Evolutionary conservation across 306 rosid species (phyloP), one percentile per base, ranked within the genome.

Genomic region (Gillenia trifoliata): DNA sequence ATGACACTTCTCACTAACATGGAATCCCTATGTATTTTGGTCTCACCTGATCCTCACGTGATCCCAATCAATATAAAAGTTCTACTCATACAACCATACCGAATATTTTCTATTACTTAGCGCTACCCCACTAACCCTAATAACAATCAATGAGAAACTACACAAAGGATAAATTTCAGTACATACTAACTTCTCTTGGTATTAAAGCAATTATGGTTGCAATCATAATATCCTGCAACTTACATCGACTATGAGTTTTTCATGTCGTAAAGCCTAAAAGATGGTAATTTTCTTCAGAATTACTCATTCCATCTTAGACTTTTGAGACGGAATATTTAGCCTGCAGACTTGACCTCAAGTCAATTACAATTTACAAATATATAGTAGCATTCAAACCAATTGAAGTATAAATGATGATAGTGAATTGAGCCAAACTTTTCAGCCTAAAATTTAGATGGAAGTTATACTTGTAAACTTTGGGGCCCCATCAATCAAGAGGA

Each of bases 21-120:
- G 0, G 15, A 15, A 47, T 16, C 0, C 0, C 0, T 15, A 47
- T 45, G 2, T 38, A 47, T 16, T 47, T 47, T 47, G 19, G 6
- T 47, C 52, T 47, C 2, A 16, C 0, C 0, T 47, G 0, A 47
- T 47, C 41, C 8, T 6, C 1, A 47, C 8, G 1, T 0, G 0
- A 47, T 16, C 17, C 5, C 0, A 15, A 45, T 4, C 20, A 15
- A 4, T 15, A 45, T 45, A 15, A 45, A 45, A 4, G 0, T 15
- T 47, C 20, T 4, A 47, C 52, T 47, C 6, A 16, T 6, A 47
- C 52, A 47, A 47, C 15, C 8, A 16, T 47, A 47, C 20, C 17
- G 8, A 47, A 47, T 47, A 47, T 16, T 2, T 47, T 47, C 4
- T 1, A 47, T 47, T n/a, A n/a, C n/a, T n/a, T 0, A 47, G 20